These are phyloP conservation scores for Dissophora globulifera DNA, from an alignment of 192 early-diverging fungal genomes.

Conservation along the genomic window DNA sequence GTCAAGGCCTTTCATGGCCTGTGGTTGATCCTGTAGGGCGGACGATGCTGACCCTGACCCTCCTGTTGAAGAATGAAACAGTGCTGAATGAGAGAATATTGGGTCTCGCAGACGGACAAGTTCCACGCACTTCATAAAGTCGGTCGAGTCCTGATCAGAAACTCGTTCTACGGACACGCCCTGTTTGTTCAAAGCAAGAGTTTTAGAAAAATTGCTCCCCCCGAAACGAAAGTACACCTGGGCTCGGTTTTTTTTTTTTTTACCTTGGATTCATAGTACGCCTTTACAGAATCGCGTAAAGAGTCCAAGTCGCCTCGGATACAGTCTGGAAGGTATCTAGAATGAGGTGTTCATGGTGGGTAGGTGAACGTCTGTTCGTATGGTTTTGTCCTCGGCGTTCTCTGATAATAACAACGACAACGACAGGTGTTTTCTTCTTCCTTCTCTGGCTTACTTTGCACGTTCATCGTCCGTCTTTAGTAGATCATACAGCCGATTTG, in stretches of 20 bases:
- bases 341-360: too few species aligned
- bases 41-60: background rate
- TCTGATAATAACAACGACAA: too few species aligned
- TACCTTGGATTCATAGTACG: constrained; percentile 74
- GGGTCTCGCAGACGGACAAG: constrained; percentile 54
- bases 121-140: constrained; percentile 90
- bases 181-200: constrained; percentile 6
- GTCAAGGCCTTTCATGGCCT: constrained; percentile 20
- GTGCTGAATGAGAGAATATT: background rate
- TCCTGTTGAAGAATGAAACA: background rate
- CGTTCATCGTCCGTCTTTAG: constrained; percentile 60
- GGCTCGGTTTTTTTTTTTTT: background rate
- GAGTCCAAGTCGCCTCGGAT: constrained; percentile 94
- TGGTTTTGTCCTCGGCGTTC: background rate
- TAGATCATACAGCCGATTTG: constrained; percentile 83
- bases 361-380: too few species aligned
- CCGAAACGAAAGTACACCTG: background rate
- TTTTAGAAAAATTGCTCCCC: too few species aligned
- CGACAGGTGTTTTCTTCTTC: too few species aligned
- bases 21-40: constrained; percentile 9
- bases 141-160: constrained; percentile 73
- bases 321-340: constrained; percentile 79
- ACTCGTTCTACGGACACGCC: constrained; percentile 64
- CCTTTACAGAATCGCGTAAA: constrained; percentile 63
- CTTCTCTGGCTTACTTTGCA: constrained; percentile 30